Conservation (phyloP, 441 rosid species). For the Bocquillonia castaneifolia region DNA sequence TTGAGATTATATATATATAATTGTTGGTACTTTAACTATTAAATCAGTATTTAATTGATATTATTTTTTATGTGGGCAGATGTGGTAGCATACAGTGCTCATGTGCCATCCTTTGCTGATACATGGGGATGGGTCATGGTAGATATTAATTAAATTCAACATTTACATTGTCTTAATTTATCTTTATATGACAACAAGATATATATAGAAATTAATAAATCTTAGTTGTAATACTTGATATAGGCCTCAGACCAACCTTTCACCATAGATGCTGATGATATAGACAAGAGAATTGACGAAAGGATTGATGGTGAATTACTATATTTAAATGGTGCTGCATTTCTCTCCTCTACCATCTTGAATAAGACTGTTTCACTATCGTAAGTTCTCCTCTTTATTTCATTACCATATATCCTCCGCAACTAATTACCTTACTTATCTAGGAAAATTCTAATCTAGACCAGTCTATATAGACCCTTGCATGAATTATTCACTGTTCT, state of each 20-base stretch:
- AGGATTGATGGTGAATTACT: constrained; percentile 62
- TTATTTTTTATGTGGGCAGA: constrained; percentile 35
- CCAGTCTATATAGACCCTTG: too few relatives aligned
- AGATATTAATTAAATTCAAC: constrained; percentile 1
- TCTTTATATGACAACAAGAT: neutral
- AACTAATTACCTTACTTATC: too few relatives aligned
- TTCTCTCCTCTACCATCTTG: constrained; percentile 71
- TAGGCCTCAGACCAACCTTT: constrained; percentile 84
- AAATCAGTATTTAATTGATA: neutral
- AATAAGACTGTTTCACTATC: constrained; percentile 67
- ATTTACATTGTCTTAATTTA: too few relatives aligned
- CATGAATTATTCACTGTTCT: too few relatives aligned
- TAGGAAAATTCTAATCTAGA: too few relatives aligned
- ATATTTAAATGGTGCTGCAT: constrained; percentile 65
- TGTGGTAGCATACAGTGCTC: constrained; percentile 83
- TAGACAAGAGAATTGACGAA: constrained; percentile 60
- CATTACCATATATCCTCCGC: too few relatives aligned
- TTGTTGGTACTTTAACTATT: too few relatives aligned
- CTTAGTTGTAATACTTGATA: neutral
- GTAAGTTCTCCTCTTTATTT: constrained; percentile 31
- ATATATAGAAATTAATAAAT: neutral
- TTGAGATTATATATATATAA: too few relatives aligned
- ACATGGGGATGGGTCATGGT: constrained; percentile 99
- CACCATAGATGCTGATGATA: constrained; percentile 45
- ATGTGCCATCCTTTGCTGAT: constrained; percentile 91